phyloP scores from a whole-genome alignment of 164 flowering plant genomes.

The Paratinospora sagittata region DNA sequence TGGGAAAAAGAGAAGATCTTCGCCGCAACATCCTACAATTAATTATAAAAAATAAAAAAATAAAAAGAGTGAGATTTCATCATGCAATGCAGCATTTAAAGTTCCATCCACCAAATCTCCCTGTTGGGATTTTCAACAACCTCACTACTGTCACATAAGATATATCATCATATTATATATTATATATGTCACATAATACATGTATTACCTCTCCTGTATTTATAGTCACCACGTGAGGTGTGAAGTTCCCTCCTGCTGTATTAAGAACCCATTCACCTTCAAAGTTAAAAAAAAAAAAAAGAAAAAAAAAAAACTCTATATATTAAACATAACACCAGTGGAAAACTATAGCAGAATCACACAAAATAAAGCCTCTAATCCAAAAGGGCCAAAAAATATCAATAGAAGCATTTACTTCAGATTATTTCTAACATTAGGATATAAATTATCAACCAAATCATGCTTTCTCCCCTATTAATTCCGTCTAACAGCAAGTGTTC shows the following conservation, averaged over 20 bases:
- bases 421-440: no score
- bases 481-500: no score
- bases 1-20: constrained; percentile 62
- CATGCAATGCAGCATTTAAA: background rate
- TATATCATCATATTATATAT: background rate
- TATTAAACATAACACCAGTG: background rate
- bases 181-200: no score
- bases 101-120: background rate
- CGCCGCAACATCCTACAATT: constrained; percentile 65
- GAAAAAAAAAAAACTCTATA: no score
- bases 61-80: background rate
- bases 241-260: constrained; percentile 71
- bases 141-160: background rate
- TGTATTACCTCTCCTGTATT: constrained; percentile 71
- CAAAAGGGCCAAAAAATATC: background rate
- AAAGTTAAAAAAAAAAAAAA: constrained; percentile 14
- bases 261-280: constrained; percentile 60
- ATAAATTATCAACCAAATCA: no score
- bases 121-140: background rate
- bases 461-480: no score
- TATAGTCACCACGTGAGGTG: constrained; percentile 73
- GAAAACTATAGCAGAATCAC: background rate
- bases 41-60: background rate
- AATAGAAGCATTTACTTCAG: background rate
- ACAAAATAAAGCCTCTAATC: background rate